Evolutionary conservation across 2,329 filamentous ascomycete species (phyloP).

Genomic region (Didymella exigua): DNA sequence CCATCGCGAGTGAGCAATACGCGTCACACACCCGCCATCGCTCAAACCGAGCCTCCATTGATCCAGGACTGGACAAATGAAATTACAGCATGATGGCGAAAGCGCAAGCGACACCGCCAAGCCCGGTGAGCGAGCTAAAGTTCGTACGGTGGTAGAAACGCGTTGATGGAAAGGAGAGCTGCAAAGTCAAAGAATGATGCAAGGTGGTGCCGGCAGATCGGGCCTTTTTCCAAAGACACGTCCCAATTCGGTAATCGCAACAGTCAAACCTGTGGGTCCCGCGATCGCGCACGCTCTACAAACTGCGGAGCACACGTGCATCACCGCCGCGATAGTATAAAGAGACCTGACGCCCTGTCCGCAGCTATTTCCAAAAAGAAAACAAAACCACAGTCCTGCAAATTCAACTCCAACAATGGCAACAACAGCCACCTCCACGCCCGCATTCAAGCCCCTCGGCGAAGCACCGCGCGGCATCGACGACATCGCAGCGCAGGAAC

Average conservation of each 20-base stretch:
- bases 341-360: background rate
- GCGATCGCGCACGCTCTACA: background rate
- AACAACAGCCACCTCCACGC: slow-evolving; percentile 20
- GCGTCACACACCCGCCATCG: too few species aligned
- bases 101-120: too few species aligned
- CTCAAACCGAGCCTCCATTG: too few species aligned
- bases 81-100: too few species aligned
- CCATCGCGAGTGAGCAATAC: too few species aligned
- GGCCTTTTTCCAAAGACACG: slow-evolving; percentile 1
- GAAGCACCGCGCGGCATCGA: slow-evolving; percentile 43
- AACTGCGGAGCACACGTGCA: slow-evolving; percentile 12
- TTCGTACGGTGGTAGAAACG: too few species aligned
- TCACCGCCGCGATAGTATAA: slow-evolving; percentile 2
- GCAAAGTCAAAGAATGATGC: background rate
- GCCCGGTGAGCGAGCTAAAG: too few species aligned
- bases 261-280: slow-evolving; percentile 17
- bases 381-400: background rate
- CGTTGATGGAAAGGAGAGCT: background rate
- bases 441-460: slow-evolving; percentile 30
- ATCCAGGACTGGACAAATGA: too few species aligned
- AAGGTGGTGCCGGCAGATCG: slow-evolving; percentile 1
- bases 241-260: slow-evolving; percentile 17
- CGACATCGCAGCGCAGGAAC: slow-evolving; percentile 49
- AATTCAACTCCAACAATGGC: slow-evolving; percentile 20
- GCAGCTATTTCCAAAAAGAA: background rate